Conservation (phyloP, 768 basidiomycete species). For the Imleria badia region DNA sequence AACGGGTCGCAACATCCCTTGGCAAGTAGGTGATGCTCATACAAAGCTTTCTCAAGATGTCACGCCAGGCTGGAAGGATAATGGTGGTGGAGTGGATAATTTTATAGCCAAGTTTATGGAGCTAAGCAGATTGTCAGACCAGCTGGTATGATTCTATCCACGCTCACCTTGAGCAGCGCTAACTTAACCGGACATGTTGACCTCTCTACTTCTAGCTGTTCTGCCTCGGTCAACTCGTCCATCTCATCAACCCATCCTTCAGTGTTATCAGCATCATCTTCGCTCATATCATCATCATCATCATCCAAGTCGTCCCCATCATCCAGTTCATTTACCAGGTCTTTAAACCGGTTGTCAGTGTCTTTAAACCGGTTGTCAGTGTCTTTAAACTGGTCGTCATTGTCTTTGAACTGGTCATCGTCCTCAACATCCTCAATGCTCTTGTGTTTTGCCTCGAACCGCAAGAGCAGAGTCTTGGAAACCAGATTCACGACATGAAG, state of each 20-base stretch:
- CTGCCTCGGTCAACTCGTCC: background rate
- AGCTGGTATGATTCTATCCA: background rate
- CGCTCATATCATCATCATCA: conserved; percentile 25
- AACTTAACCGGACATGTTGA: background rate
- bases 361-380: too few relatives aligned
- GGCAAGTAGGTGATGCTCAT: conserved; percentile 8
- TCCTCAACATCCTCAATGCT: too few relatives aligned
- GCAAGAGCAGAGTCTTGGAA: background rate
- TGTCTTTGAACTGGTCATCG: too few relatives aligned
- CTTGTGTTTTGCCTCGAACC: background rate
- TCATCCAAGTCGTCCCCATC: too few relatives aligned
- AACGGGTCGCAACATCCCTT: conserved; percentile 25
- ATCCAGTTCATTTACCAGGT: too few relatives aligned
- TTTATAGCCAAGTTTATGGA: conserved; percentile 20
- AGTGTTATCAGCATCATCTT: background rate
- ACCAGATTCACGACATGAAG: conserved; percentile 40
- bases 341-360: too few relatives aligned
- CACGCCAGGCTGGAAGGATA: conserved; percentile 19
- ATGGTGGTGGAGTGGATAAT: conserved; percentile 23
- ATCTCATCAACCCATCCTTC: conserved; percentile 15
- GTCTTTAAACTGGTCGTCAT: too few relatives aligned
- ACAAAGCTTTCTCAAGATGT: background rate
- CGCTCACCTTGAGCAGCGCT: conserved; percentile 3
- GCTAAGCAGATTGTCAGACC: too few relatives aligned
- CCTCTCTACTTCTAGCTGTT: background rate